phyloP scores from a whole-genome alignment of 371 early-diverging fungal genomes.

The Neoconidiobolus thromboides region DNA sequence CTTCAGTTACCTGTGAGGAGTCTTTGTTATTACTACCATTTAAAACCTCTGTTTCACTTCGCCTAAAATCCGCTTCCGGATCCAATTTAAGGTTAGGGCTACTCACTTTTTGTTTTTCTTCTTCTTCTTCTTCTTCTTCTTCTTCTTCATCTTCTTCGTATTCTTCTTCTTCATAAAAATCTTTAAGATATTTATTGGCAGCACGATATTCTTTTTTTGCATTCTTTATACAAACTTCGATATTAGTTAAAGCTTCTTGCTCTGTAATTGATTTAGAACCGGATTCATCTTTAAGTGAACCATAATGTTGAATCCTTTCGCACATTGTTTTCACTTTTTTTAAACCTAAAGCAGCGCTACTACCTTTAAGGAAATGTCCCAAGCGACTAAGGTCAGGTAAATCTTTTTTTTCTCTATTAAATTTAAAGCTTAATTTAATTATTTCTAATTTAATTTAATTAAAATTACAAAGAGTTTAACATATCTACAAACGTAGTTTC shows the following conservation, averaged over 20 bases:
- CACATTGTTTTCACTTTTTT: conserved; percentile 60
- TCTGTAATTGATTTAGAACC: conserved; percentile 26
- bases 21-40: too few species aligned
- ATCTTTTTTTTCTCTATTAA: conserved; percentile 39
- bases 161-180: conserved; percentile 34
- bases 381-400: conserved; percentile 46
- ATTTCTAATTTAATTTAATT: not conserved
- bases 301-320: conserved; percentile 71
- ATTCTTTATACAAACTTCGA: conserved; percentile 30
- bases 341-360: conserved; percentile 74
- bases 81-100: too few species aligned
- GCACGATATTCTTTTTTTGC: conserved; percentile 54
- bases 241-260: conserved; percentile 37
- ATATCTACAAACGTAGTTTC: conserved; percentile 41
- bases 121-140: too few species aligned
- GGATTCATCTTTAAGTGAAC: conserved; percentile 47
- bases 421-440: not conserved
- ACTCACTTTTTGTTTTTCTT: too few species aligned
- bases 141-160: not conserved
- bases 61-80: too few species aligned
- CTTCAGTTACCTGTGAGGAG: too few species aligned
- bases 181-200: conserved; percentile 48
- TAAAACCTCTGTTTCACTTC: too few species aligned
- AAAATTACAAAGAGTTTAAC: conserved; percentile 42
- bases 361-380: conserved; percentile 85